Conservation (phyloP, 495 filamentous ascomycete species). For the Xylaria longipes region DNA sequence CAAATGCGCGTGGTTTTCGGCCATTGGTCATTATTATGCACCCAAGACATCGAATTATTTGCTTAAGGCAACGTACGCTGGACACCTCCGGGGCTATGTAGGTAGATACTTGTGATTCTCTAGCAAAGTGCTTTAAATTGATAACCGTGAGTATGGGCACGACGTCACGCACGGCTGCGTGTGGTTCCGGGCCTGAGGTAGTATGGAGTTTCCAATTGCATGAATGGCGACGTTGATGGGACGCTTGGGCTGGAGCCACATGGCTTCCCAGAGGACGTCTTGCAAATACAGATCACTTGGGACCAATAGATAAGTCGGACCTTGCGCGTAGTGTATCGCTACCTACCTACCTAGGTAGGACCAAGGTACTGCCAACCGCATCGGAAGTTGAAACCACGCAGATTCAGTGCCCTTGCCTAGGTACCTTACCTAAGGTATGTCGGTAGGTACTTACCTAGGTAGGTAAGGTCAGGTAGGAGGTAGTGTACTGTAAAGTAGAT, state of each 20-base stretch:
- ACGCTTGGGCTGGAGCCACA: constrained; percentile 7
- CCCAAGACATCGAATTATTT: not conserved
- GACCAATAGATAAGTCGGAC: not conserved
- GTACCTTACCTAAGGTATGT: no score
- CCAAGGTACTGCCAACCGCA: not conserved
- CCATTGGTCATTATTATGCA: not conserved
- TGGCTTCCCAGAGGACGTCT: not conserved
- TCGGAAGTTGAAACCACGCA: no score
- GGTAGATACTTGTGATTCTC: not conserved
- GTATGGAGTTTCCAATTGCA: not conserved
- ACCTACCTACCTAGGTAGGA: constrained; percentile 2
- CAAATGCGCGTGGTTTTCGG: not conserved
- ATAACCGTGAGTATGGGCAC: not conserved
- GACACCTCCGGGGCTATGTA: no score
- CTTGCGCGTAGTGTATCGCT: not conserved
- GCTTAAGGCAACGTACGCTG: no score
- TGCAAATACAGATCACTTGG: constrained; percentile 2
- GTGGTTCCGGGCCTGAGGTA: not conserved
- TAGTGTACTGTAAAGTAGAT: no score
- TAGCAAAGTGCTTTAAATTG: not conserved
- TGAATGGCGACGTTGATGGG: not conserved
- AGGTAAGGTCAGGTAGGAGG: no score
- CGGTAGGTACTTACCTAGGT: not conserved
- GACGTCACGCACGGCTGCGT: constrained; percentile 13
- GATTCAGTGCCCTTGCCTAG: no score